Evolutionary conservation across 805 yeast genomes (phyloP), one percentile per base, ranked within the genome.

Genomic region (Yamadazyma paraphyllophila): DNA sequence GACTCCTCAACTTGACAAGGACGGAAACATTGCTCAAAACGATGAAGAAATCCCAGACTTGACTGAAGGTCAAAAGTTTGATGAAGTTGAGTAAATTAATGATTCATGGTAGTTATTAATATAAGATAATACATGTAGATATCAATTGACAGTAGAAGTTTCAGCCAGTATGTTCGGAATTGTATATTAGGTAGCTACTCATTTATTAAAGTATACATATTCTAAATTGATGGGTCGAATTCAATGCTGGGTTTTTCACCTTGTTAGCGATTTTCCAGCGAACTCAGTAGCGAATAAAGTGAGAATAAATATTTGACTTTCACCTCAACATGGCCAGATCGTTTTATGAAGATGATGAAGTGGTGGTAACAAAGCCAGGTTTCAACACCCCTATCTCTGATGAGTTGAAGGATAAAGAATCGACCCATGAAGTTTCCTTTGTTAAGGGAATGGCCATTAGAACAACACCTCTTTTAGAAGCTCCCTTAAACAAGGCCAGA

Each of bases 51-150:
- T 83, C 57, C 88, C 88, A 53, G 87, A 82, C 59, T 79, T 92
- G 64, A 88, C 88, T 57, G 94, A 85, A 65, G 96, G 92, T 63
- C 95, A 88, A 78, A 88, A 80, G 69, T 85, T 85, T 63, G 92
- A 85, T 69, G 85, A 71, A 36, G 77, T 72, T 50, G 76, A 71
- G 60, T 71, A 71, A 57, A 39, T 44, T 39, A 44, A 42, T 38
- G 43, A 40, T 74, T 71, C 52, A 74, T 70, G 62, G 70, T 69
- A 56, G 40, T 44, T 32, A 44, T 44, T 38, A 33, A 41, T 33
- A 42, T 42, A 44, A 31, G 42, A 38, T 39, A 44, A 44, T 44
- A 39, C 47, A 44, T 44, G 47, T 44, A 44, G 44, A 44, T 44
- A 44, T 37, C 30, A 37, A 20, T 29, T 29, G 11, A 29, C 7